These are phyloP conservation scores for Fusarium anthophilum DNA, from an alignment of 2,329 filamentous ascomycete genomes.

Conservation along the genomic window DNA sequence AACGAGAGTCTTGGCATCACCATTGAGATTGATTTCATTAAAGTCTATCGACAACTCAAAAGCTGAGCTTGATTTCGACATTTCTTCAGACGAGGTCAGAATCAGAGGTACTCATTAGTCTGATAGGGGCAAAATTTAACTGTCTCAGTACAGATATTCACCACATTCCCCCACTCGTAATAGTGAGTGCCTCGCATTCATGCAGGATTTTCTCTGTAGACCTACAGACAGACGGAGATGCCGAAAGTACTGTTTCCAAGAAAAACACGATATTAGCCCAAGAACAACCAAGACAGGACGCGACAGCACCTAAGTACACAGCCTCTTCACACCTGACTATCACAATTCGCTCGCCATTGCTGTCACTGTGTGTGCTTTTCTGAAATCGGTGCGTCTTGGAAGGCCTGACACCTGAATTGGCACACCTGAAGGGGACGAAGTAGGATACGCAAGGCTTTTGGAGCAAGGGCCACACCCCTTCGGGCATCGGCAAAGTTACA, in stretches of 20 bases:
- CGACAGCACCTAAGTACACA: background rate
- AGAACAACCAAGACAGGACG: slow-evolving; percentile 12
- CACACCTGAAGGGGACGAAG: slow-evolving; percentile 14
- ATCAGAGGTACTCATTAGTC: background rate
- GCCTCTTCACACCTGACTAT: slow-evolving; percentile 2
- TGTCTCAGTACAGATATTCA: slow-evolving; percentile 13
- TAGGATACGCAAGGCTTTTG: background rate
- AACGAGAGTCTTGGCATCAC: slow-evolving; percentile 27
- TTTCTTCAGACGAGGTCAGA: background rate
- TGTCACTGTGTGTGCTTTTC: background rate
- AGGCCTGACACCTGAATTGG: background rate
- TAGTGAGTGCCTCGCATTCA: background rate
- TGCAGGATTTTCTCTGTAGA: background rate
- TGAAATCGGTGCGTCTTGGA: background rate
- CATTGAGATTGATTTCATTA: slow-evolving; percentile 5
- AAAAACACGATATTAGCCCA: background rate
- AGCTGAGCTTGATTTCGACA: background rate
- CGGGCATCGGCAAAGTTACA: slow-evolving; percentile 27
- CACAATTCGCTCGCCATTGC: background rate
- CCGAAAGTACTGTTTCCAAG: slow-evolving; percentile 9
- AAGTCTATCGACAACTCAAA: slow-evolving; percentile 18
- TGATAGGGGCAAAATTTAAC: background rate
- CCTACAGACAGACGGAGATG: slow-evolving; percentile 2
- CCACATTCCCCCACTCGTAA: slow-evolving; percentile 15
- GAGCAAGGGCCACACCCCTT: slow-evolving; percentile 15